Evolutionary conservation across 176 grass and related monocot genomes (phyloP).

Genomic region (bread wheat (Triticum aestivum)): IWGSC_CS_RefSeq_v2.1 NC_057803.1:548899250-548899749

Average conservation of each 20-base stretch:
- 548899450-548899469: not conserved
- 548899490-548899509: not conserved
- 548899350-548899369: not conserved
- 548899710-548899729: too few relatives aligned
- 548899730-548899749: too few relatives aligned
- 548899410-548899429: not conserved
- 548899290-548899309: not conserved
- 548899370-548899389: not conserved
- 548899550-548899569: not conserved
- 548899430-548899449: not conserved
- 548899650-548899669: too few relatives aligned
- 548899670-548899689: too few relatives aligned
- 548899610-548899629: not conserved
- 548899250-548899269: slow-evolving; percentile 14
- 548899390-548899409: not conserved
- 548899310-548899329: not conserved
- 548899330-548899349: not conserved
- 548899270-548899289: not conserved
- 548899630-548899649: too few relatives aligned
- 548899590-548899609: not conserved
- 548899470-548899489: not conserved
- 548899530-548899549: not conserved
- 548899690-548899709: too few relatives aligned
- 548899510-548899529: not conserved
- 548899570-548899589: not conserved